Base-by-base conservation (phyloP, 1,284 basidiomycete genomes). In the Ceratobasidium sp. region DNA sequence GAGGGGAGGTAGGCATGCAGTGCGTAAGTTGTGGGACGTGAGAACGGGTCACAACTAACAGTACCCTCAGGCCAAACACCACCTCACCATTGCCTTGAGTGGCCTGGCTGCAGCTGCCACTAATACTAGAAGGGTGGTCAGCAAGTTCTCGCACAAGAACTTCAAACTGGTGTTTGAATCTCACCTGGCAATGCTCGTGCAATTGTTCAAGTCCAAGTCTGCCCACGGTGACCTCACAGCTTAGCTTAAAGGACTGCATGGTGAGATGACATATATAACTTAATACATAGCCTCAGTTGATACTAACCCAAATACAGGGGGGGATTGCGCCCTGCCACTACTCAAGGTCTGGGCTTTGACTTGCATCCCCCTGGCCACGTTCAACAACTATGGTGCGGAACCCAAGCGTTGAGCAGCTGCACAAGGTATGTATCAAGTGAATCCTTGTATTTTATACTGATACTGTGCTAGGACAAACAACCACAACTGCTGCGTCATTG, bases 401-500 rank as follows among this genome's bases (percentile, higher is more conserved):
- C 54, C 54, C n/a, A 57, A n/a, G 26, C 54, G n/a, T 57, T 10
- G 26, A 28, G 54, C 26, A 23, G 54, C 54, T 57, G 26, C 20
- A 28, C 20, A 57, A 57, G 54, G 54, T 57, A 57, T 57, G 54
- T 57, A 57, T 57, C 46, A 57, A 57, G 20, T 57, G 54, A 17
- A 48, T 48, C 46, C 46, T 57, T 57, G 54, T 57, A 57, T 57
- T 57, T 28, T 57, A n/a, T n/a, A 57, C 54, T 57, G 1, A 57
- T 13, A 57, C 26, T 23, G 26, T 28, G 4, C 20, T 28, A 57
- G 54, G 54, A n/a, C 26, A n/a, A 28, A 23, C 13, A 2, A 57
- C 20, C 3, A 13, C 54, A n/a, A n/a, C 1, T 9, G 26, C 54
- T 13, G 26, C 54, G n/a, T 57, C 54, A 13, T 57, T 13, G 54